A percentile compares a stretch with the other conserved stretches of the same genome.
phyloP scores from a whole-genome alignment of 225 moss, liverwort and hornwort species.

The Polytrichum formosum region DNA sequence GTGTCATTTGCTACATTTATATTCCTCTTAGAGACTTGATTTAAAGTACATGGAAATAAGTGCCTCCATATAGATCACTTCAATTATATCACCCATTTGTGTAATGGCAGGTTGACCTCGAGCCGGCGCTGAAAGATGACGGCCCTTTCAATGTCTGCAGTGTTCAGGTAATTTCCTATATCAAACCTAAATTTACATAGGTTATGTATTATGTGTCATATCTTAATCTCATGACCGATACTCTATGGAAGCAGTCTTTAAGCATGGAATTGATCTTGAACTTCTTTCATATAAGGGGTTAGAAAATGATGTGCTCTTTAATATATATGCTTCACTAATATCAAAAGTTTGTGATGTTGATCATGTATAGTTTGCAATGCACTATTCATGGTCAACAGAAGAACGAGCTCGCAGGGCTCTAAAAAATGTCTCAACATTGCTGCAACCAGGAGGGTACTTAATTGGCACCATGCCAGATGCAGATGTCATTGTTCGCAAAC shows the following conservation, averaged over 20 bases:
- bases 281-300: too few relatives aligned
- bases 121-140: conserved; percentile 71
- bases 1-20: background rate
- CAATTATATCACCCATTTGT: too few relatives aligned
- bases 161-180: conserved; percentile 45
- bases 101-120: conserved; percentile 53
- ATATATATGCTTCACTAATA: too few relatives aligned
- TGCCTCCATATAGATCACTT: too few relatives aligned
- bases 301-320: too few relatives aligned
- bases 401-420: conserved; percentile 94
- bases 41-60: too few relatives aligned
- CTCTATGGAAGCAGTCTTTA: too few relatives aligned
- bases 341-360: background rate
- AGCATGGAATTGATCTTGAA: too few relatives aligned
- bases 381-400: conserved; percentile 98
- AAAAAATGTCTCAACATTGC: conserved; percentile 68
- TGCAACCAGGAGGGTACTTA: conserved; percentile 85
- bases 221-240: too few relatives aligned
- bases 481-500: conserved; percentile 90
- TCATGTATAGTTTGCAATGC: conserved; percentile 72
- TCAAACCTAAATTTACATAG: too few relatives aligned
- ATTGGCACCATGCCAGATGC: conserved; percentile 99
- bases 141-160: conserved; percentile 89
- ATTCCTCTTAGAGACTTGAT: too few relatives aligned
- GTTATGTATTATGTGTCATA: too few relatives aligned